Evolutionary conservation across 2,329 filamentous ascomycete genomes (phyloP).

Genomic region (Capronia americana): DNA sequence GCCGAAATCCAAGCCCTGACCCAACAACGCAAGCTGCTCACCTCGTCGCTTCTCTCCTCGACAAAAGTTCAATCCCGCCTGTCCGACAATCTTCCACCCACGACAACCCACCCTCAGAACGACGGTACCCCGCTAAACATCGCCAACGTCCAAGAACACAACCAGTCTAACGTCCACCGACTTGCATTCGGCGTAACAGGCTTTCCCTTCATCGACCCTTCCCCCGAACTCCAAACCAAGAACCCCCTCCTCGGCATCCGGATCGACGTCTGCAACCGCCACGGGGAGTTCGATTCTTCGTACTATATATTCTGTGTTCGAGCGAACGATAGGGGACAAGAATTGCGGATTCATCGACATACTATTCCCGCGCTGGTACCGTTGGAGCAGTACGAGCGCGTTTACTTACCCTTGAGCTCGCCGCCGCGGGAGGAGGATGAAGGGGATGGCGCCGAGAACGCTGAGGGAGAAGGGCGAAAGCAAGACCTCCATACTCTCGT

Average conservation of each 20-base stretch:
- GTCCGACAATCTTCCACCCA: slow-evolving; percentile 1
- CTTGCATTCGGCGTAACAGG: slow-evolving; percentile 53
- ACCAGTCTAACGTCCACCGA: slow-evolving; percentile 50
- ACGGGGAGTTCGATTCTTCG: slow-evolving; percentile 50
- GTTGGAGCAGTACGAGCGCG: slow-evolving; percentile 46
- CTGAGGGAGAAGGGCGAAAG: slow-evolving; percentile 34
- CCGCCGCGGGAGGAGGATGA: slow-evolving; percentile 28
- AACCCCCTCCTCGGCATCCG: slow-evolving; percentile 49
- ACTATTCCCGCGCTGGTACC: slow-evolving; percentile 55
- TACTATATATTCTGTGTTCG: slow-evolving; percentile 52
- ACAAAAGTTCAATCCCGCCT: slow-evolving; percentile 46
- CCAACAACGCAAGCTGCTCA: slow-evolving; percentile 48
- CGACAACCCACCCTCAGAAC: not conserved
- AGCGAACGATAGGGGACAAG: slow-evolving; percentile 35
- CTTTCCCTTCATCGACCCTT: slow-evolving; percentile 55
- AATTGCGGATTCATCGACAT: slow-evolving; percentile 49
- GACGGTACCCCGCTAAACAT: slow-evolving; percentile 35
- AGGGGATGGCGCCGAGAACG: slow-evolving; percentile 36
- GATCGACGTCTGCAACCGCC: slow-evolving; percentile 50
- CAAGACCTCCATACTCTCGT: slow-evolving; percentile 49
- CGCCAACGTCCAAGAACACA: slow-evolving; percentile 42
- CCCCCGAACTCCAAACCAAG: slow-evolving; percentile 43
- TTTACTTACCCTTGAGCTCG: slow-evolving; percentile 44
- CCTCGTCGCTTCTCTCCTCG: slow-evolving; percentile 52
- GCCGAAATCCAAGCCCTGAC: slow-evolving; percentile 50